These are phyloP conservation scores for Sisymbrium irio DNA, from an alignment of 345 rosid genomes.

Conservation along the genomic window DNA sequence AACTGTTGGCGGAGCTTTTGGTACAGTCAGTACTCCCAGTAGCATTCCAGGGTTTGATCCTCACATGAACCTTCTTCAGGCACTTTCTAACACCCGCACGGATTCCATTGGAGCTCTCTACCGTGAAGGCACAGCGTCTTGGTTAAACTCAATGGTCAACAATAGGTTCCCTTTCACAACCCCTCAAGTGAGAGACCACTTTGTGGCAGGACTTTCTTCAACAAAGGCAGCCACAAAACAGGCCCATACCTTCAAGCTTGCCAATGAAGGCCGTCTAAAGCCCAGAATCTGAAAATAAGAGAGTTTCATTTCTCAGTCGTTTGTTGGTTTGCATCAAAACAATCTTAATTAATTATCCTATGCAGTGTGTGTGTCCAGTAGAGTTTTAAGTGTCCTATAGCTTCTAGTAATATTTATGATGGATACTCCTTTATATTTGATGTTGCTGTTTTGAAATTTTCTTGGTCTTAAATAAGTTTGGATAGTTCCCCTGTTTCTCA, in stretches of 20 bases:
- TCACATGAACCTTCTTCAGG: conserved; percentile 67
- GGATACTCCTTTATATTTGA: conserved; percentile 26
- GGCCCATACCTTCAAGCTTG: conserved; percentile 79
- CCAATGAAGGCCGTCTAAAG: conserved; percentile 81
- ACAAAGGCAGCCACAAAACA: conserved; percentile 72
- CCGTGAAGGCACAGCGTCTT: conserved; percentile 92
- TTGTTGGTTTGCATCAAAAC: conserved; percentile 21
- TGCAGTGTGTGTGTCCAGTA: conserved; percentile 25
- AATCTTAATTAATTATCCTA: conserved; percentile 28
- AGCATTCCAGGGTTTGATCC: conserved; percentile 57
- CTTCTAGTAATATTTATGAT: conserved; percentile 30
- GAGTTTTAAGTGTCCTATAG: conserved; percentile 24
- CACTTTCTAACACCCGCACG: conserved; percentile 66
- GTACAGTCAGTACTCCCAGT: conserved; percentile 34
- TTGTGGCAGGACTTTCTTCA: conserved; percentile 57
- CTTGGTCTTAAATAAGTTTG: conserved; percentile 15
- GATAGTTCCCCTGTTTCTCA: conserved; percentile 20
- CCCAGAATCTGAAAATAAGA: conserved; percentile 40
- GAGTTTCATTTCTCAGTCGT: conserved; percentile 16
- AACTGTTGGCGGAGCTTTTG: conserved; percentile 63
- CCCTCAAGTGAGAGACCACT: conserved; percentile 70
- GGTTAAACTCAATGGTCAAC: conserved; percentile 81
- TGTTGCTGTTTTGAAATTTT: conserved; percentile 8
- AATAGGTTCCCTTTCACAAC: conserved; percentile 66
- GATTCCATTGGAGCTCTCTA: conserved; percentile 74